Conservation (phyloP, 371 early-diverging fungal species). For the Mucor piriformis region DNA sequence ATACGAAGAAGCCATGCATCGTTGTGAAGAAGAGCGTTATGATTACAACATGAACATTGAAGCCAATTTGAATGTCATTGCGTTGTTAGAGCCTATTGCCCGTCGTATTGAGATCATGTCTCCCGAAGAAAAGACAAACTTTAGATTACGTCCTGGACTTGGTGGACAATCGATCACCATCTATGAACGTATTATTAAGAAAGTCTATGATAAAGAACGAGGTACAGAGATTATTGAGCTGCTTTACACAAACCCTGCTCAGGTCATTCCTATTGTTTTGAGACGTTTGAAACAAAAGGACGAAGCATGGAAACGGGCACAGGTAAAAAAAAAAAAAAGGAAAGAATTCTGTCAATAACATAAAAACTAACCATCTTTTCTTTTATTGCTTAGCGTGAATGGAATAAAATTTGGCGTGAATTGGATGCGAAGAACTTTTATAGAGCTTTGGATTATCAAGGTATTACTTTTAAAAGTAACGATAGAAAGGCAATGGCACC, state of each 20-base stretch:
- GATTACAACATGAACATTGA: constrained; percentile 97
- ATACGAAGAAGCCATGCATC: constrained; percentile 95
- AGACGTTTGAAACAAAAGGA: constrained; percentile 94
- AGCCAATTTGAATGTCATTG: constrained; percentile 87
- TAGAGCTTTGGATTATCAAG: constrained; percentile 96
- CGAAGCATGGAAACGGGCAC: constrained; percentile 83
- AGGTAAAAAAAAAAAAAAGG: constrained; percentile 12
- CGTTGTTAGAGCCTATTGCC: constrained; percentile 86
- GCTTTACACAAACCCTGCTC: constrained; percentile 87
- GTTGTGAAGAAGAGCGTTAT: constrained; percentile 95
- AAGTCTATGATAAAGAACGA: constrained; percentile 84
- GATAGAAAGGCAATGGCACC: constrained; percentile 84
- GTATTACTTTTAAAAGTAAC: constrained; percentile 83
- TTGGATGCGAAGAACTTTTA: constrained; percentile 93
- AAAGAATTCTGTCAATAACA: too few species aligned
- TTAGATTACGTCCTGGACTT: constrained; percentile 73
- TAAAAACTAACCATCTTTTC: too few species aligned
- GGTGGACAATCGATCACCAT: constrained; percentile 83
- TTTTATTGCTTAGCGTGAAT: constrained; percentile 72
- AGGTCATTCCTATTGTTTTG: constrained; percentile 93
- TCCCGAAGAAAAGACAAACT: constrained; percentile 71
- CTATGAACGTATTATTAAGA: constrained; percentile 83
- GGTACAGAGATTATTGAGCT: constrained; percentile 89
- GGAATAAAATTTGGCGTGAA: constrained; percentile 97
- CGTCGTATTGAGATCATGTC: constrained; percentile 71